phyloP scores from a whole-genome alignment of 2,329 filamentous ascomycete genomes.

The Sphaerostilbella broomeana region DNA sequence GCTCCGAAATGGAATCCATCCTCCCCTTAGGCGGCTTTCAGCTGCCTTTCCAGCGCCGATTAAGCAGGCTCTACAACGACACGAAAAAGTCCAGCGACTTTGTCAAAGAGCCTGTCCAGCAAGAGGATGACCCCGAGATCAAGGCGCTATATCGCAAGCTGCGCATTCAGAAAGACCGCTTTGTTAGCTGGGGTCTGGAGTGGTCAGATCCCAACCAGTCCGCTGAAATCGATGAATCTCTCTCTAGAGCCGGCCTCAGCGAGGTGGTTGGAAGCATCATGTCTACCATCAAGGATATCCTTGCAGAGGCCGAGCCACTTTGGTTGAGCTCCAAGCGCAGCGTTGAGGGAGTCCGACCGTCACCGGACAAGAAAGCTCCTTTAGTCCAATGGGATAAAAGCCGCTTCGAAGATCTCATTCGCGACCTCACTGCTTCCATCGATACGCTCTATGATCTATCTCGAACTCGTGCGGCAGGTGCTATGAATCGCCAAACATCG shows the following conservation, averaged over 20 bases:
- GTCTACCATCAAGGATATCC: constrained; percentile 71
- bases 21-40: constrained; percentile 46
- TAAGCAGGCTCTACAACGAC: constrained; percentile 72
- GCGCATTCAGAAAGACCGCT: constrained; percentile 71
- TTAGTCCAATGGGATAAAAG: constrained; percentile 61
- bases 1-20: constrained; percentile 41
- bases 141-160: constrained; percentile 68
- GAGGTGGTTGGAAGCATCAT: constrained; percentile 74
- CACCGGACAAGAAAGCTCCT: constrained; percentile 47
- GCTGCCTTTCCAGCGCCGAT: constrained; percentile 53
- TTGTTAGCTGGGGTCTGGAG: constrained; percentile 73
- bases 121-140: constrained; percentile 61
- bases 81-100: constrained; percentile 73
- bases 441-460: constrained; percentile 75
- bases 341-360: constrained; percentile 33
- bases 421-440: constrained; percentile 69
- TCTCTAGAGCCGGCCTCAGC: constrained; percentile 67
- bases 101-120: constrained; percentile 57
- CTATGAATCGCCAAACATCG: constrained; percentile 25
- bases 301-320: constrained; percentile 68
- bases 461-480: constrained; percentile 50
- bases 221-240: constrained; percentile 63
- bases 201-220: constrained; percentile 69
- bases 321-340: constrained; percentile 54
- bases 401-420: constrained; percentile 68